Base-by-base conservation (phyloP, 2,329 filamentous ascomycete genomes). In the Penicillium sp. region DNA sequence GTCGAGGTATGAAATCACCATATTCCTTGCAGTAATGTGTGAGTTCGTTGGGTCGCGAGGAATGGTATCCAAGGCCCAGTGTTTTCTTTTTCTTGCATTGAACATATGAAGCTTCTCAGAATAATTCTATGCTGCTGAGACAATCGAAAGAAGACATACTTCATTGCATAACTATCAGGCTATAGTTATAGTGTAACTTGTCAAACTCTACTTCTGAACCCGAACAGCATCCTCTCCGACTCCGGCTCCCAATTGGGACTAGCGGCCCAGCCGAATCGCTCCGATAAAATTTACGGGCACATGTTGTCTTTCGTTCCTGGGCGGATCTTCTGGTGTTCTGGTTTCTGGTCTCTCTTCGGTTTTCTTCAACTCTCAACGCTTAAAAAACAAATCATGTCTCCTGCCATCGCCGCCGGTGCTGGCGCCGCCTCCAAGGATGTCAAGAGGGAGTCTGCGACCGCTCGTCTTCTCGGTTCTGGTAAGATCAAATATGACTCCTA, bases 381-480 rank as follows among this genome's bases (percentile, higher is more conserved):
- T 47, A 57, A 42, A 57, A 59, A 72, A 68, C 37, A 54, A 60
- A 72, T 68, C 50, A 78, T 90, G 88, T 89, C 88, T 75, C 86
- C 88, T 62, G 71, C 73, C 63, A 59, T 75, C 56, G 71, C 59
- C 62, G 63, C 72, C 59, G 73, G 73, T 63, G 70, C 75, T 64
- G 75, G 76, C 57, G 73, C 79, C 60, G 77, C 85, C 55, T 81
- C 85, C 45, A 87, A 84, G 72, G 83, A 86, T 72, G 83, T 83
- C 71, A 89, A 96, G 84, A 92, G 86, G 81, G 95, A 99, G 84
- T 96, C 93, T 59, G 92, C 91, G 71, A 76, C 89, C 74, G 95
- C 95, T 71, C 87, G 95, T 79, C 81, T 99, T 67, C 82, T 97
- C 67, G 95, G 95, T 71, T 97, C 95, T 73, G 95, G 95, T 97